Base-by-base conservation (phyloP, 78 protist species). In the Bodo saltans region DNA sequence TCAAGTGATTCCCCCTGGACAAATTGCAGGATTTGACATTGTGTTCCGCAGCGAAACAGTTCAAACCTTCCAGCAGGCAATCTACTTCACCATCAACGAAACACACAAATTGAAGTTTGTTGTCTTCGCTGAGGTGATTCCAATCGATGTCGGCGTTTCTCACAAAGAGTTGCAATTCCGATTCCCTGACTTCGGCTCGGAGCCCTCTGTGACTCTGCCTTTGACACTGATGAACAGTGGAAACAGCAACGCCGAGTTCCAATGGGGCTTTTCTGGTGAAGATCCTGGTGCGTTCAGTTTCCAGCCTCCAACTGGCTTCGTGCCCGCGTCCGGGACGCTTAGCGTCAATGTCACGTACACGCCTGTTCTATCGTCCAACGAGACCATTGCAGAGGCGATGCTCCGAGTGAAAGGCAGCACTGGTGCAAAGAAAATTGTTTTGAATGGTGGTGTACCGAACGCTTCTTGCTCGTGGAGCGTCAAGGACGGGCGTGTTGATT, bases 1-100 rank as follows among this genome's bases (percentile, higher is more conserved):
- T 17, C 83, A 85, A 81, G 90, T 90, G 34, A 67, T 90, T 25
- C 93, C 93, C 25, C 79, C 93, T 0, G 83, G 76, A 3, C 80
- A 42, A 29, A 78, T 85, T 21, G 90, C 93, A 8, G 88, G 90
- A 34, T 90, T 90, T 42, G 90, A 86, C 73, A 40, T 90, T 37
- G 30, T 42, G 1, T 60, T 87, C 70, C 0, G 32, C 12, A 52
- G 72, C 8, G 81, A 3, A 4, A 28, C 26, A 3, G 68, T 69
- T 30, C 32, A 27, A 30, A 0, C 3, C 27, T 83, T 84, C 74
- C 29, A 30, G 37, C 75, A 42, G 39, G 71, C 85, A 33, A 37
- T 90, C 42, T 0, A 60, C 23, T 88, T 84, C 84, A 28, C 39
- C 28, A 70, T 90, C 84, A 90, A 90, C 72, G 90, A 79, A 39